Conservation (phyloP, 1,284 basidiomycete genomes). For the Cutaneotrichosporon mucoides region DNA sequence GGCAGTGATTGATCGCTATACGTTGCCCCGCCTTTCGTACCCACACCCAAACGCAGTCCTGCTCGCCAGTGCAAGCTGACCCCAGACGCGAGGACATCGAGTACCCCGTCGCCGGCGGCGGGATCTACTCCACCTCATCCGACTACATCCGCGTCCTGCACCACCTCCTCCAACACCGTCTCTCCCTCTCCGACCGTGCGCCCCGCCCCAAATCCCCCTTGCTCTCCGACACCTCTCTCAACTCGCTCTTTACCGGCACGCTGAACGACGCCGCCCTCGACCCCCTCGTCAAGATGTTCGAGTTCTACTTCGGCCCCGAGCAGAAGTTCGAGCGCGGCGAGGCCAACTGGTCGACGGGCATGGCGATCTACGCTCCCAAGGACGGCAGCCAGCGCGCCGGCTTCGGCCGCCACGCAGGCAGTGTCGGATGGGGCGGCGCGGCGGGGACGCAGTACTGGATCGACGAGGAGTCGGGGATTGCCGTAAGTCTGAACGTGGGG, state of each 20-base stretch:
- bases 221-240: constrained; percentile 22
- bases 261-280: constrained; percentile 15
- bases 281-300: constrained; percentile 16
- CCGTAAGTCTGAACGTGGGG: constrained; percentile 24
- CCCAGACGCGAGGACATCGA: constrained; percentile 29
- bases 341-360: constrained; percentile 35
- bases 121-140: constrained; percentile 27
- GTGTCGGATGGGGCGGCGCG: constrained; percentile 34
- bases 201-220: constrained; percentile 8
- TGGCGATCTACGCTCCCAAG: constrained; percentile 23
- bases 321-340: constrained; percentile 20
- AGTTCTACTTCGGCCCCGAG: constrained; percentile 4
- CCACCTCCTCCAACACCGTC: constrained; percentile 28
- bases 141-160: constrained; percentile 34
- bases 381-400: constrained; percentile 19
- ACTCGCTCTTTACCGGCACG: constrained; percentile 25
- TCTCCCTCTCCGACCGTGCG: constrained; percentile 10
- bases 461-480: constrained; percentile 25
- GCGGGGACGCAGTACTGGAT: constrained; percentile 36
- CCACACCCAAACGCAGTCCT: too few relatives aligned
- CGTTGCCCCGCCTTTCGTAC: too few relatives aligned
- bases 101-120: constrained; percentile 38
- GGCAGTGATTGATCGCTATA: too few relatives aligned
- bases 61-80: too few relatives aligned
- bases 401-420: constrained; percentile 25